phyloP scores from a whole-genome alignment of 2,329 filamentous ascomycete genomes.

The Cladosporium sp. region DNA sequence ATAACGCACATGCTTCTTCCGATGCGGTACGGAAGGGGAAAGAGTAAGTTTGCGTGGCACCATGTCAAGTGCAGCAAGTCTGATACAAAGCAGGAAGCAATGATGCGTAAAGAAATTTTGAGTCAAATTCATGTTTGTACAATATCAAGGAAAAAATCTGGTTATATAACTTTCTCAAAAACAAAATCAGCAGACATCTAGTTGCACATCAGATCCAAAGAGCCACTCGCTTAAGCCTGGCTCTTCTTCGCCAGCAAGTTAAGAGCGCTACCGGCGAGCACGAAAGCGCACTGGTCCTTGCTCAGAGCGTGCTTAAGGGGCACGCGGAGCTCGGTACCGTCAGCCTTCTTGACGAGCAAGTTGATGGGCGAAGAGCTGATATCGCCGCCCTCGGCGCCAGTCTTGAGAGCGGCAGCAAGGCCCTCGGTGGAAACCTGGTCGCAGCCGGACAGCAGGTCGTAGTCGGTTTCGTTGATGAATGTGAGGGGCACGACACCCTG shows the following conservation, averaged over 20 bases:
- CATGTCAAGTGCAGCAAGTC: too few species aligned
- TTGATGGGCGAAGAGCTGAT: constrained; percentile 45
- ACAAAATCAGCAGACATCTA: too few species aligned
- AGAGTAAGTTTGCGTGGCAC: too few species aligned
- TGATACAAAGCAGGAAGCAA: too few species aligned
- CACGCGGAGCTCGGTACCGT: constrained; percentile 60
- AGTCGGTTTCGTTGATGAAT: constrained; percentile 82
- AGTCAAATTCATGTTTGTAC: too few species aligned
- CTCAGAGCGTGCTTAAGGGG: constrained; percentile 83
- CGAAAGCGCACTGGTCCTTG: constrained; percentile 85
- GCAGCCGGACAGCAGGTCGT: constrained; percentile 74
- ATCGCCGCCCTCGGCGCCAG: constrained; percentile 66
- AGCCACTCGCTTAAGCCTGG: constrained; percentile 1
- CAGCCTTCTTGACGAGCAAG: constrained; percentile 50
- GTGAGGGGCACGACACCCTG: constrained; percentile 94
- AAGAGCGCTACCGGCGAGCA: constrained; percentile 87
- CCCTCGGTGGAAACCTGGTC: constrained; percentile 81
- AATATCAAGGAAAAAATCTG: too few species aligned
- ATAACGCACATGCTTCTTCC: too few species aligned
- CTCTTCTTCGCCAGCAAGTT: constrained; percentile 73
- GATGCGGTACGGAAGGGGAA: too few species aligned
- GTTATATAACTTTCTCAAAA: too few species aligned
- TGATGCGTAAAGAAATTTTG: too few species aligned
- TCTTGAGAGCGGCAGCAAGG: constrained; percentile 72
- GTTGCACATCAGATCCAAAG: too few species aligned